A percentile compares a stretch with the other conserved stretches of the same genome.
Conservation (phyloP, 108 stramenopile genomes). For the Pseudonitzschia delicatissima region DNA sequence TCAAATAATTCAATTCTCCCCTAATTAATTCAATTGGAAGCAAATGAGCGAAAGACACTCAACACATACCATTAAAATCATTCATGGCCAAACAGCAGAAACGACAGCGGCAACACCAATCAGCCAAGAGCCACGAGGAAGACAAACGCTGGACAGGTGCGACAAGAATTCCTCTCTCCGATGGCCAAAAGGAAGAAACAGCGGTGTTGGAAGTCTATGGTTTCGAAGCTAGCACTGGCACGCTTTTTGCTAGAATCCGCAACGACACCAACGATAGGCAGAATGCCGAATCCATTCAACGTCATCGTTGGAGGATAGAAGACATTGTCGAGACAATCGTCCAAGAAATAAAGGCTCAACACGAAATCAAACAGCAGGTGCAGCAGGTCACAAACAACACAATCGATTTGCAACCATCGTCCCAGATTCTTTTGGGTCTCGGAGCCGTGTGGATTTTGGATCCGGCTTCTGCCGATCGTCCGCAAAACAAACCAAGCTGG, state of each 20-base stretch:
- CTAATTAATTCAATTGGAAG: too few species aligned
- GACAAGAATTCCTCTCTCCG: not conserved
- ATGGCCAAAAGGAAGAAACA: not conserved
- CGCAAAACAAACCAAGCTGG: constrained; percentile 19
- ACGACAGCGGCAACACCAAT: too few species aligned
- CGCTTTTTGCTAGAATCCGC: constrained; percentile 2
- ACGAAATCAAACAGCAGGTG: not conserved
- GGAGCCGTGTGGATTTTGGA: constrained; percentile 22
- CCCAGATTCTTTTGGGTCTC: not conserved
- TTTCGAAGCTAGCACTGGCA: constrained; percentile 2
- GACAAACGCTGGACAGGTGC: not conserved
- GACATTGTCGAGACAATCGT: not conserved
- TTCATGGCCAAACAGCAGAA: too few species aligned
- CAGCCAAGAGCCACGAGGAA: not conserved
- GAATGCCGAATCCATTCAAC: not conserved
- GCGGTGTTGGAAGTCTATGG: constrained; percentile 6
- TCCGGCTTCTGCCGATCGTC: constrained; percentile 3
- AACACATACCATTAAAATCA: too few species aligned
- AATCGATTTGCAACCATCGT: not conserved
- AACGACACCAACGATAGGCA: not conserved
- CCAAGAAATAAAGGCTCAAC: not conserved
- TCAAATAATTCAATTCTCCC: too few species aligned
- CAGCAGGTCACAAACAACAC: not conserved
- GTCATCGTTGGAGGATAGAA: not conserved
- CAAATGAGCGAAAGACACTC: too few species aligned